A percentile compares a stretch with the other conserved stretches of the same genome.
phyloP scores from a whole-genome alignment of 768 basidiomycete genomes.

The Leucocoprinus birnbaumii region DNA sequence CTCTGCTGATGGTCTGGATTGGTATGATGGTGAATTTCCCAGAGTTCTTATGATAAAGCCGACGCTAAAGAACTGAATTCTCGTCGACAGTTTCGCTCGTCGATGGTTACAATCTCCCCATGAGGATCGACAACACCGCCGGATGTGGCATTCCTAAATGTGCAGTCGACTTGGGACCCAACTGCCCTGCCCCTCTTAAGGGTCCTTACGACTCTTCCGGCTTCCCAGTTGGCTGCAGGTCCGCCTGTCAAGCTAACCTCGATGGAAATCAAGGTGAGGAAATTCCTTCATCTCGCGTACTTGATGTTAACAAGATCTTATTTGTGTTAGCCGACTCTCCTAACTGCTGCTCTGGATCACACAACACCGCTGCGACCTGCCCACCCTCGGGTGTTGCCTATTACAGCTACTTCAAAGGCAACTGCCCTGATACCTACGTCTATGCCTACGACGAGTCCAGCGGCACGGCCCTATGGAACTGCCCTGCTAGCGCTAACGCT shows the following conservation, averaged over 20 bases:
- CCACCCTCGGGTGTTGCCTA: constrained; percentile 41
- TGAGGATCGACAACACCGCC: constrained; percentile 51
- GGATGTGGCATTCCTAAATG: constrained; percentile 56
- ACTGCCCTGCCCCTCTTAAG: constrained; percentile 49
- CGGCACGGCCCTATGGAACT: constrained; percentile 52
- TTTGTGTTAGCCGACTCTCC: constrained; percentile 44
- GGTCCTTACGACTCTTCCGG: constrained; percentile 53
- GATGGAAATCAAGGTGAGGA: constrained; percentile 37
- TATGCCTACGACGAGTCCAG: constrained; percentile 55
- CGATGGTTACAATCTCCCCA: constrained; percentile 63
- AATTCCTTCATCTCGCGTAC: too few species aligned
- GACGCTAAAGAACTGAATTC: neutral
- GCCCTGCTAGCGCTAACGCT: constrained; percentile 34
- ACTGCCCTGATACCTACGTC: constrained; percentile 47
- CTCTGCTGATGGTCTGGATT: constrained; percentile 25
- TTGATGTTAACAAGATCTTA: neutral
- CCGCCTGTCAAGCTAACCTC: constrained; percentile 47
- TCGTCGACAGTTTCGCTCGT: constrained; percentile 55
- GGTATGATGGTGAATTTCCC: constrained; percentile 47
- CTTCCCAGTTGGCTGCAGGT: constrained; percentile 57
- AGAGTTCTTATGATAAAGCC: neutral
- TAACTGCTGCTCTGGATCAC: constrained; percentile 63
- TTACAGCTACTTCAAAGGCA: constrained; percentile 39
- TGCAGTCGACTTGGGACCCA: constrained; percentile 56
- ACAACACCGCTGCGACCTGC: constrained; percentile 52